Base-by-base conservation (phyloP, 192 early-diverging fungal species). In the Gorgonomyces haynaldii region DNA sequence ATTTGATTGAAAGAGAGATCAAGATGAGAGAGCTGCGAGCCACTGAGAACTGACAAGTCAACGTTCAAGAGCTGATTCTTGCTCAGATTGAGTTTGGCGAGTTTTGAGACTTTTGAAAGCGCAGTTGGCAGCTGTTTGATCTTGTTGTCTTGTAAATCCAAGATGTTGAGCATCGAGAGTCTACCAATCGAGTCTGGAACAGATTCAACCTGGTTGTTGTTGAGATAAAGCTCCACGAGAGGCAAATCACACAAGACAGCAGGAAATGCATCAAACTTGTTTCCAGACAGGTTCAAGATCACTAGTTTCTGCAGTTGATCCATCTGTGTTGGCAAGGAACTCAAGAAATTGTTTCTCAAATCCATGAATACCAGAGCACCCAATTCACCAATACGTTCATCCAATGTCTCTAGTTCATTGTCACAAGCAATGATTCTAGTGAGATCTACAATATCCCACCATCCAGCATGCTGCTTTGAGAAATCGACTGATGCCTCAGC, bases 291-390 rank as follows among this genome's bases (percentile, higher is more conserved):
- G 29, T 72, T 57, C 15, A 72, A 53, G 19, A 65, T 44, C 2
- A 48, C 30, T 5, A 72, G 52, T 6, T 49, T 37, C 0, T 13
- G 12, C 4, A 61, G 36, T 10, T 30, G 10, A 8, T 7, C 25
- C 19, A 65, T 53, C 16, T 52, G 41, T 25, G 49, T 50, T 4
- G 70, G 70, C 16, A 72, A 38, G 3, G 22, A 4, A 3, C 46
- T 28, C 32, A 72, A 40, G 0, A 12, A 17, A 56, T 72, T 72
- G 58, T 67, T 67, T 41, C 53, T 62, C 17, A 72, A 52, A 47
- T 72, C 70, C 17, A 72, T 31, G 6, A 63, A 16, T 4, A 50
- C 54, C 28, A 72, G 44, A n/a, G 53, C 65, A 1, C 49, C 27
- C 2, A 72, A 37, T 13, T 50, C 46, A n/a, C 45, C 49, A 35